A percentile compares a stretch with the other conserved stretches of the same genome.
Conservation (phyloP, 2,329 filamentous ascomycete species). For the Colletotrichum sidae region DNA sequence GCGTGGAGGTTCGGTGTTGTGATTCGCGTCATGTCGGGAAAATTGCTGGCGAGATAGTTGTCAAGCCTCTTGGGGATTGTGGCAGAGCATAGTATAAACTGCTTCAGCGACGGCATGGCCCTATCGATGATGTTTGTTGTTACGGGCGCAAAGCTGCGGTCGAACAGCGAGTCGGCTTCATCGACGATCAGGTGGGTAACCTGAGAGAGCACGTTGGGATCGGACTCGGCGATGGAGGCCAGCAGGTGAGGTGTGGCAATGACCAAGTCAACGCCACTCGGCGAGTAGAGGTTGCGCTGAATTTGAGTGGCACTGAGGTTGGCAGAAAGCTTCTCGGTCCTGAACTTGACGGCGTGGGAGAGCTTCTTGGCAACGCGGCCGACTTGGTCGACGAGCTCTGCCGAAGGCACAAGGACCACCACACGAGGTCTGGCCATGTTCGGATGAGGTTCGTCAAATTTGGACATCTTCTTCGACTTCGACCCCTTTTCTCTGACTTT, state of each 20-base stretch:
- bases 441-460: constrained; percentile 75
- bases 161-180: constrained; percentile 95
- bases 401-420: constrained; percentile 89
- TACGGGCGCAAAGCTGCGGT: constrained; percentile 88
- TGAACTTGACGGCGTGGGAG: constrained; percentile 88
- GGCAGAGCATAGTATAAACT: constrained; percentile 93
- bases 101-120: constrained; percentile 81
- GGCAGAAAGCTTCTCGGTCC: constrained; percentile 84
- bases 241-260: constrained; percentile 91
- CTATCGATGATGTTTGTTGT: constrained; percentile 88
- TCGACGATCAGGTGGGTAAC: constrained; percentile 91
- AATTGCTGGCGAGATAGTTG: constrained; percentile 82
- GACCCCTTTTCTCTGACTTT: constrained; percentile 65
- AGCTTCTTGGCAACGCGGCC: constrained; percentile 83
- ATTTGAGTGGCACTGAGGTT: constrained; percentile 82
- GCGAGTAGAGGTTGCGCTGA: constrained; percentile 84
- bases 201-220: constrained; percentile 92
- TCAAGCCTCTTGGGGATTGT: constrained; percentile 94
- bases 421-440: constrained; percentile 84
- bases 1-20: constrained; percentile 97
- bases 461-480: constrained; percentile 68
- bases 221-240: constrained; percentile 85
- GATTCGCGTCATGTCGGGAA: constrained; percentile 85
- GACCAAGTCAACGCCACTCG: constrained; percentile 84
- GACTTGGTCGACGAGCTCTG: constrained; percentile 92